Evolutionary conservation across 768 basidiomycete species (phyloP).

Genomic region (Russula sp.): DNA sequence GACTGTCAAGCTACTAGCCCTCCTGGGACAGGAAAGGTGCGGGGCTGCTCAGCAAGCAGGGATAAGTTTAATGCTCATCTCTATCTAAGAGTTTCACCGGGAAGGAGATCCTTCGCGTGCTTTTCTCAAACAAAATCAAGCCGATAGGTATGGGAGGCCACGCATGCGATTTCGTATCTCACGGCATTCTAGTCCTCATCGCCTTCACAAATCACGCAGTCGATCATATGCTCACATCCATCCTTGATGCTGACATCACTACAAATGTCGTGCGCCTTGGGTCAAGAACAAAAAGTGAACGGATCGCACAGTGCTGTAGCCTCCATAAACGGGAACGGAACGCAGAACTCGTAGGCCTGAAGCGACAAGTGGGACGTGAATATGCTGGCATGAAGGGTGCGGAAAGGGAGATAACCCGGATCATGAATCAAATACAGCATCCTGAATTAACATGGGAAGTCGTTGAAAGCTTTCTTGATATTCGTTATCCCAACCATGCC

Average conservation of each 20-base stretch:
- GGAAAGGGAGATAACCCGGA: slow-evolving; percentile 40
- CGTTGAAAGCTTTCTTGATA: slow-evolving; percentile 38
- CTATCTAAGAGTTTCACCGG: slow-evolving; percentile 53
- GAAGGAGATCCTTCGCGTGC: slow-evolving; percentile 60
- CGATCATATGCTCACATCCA: slow-evolving; percentile 59
- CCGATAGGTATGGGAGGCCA: slow-evolving; percentile 38
- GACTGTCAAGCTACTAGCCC: slow-evolving; percentile 39
- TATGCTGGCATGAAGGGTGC: slow-evolving; percentile 38
- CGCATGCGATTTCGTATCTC: neutral
- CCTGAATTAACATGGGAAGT: slow-evolving; percentile 23
- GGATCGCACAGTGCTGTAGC: slow-evolving; percentile 47
- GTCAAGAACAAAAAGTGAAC: slow-evolving; percentile 50
- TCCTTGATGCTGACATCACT: slow-evolving; percentile 61
- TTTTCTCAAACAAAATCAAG: slow-evolving; percentile 45
- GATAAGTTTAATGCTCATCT: neutral
- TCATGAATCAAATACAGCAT: slow-evolving; percentile 36
- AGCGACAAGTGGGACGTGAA: slow-evolving; percentile 31
- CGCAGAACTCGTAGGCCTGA: slow-evolving; percentile 38
- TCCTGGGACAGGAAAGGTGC: slow-evolving; percentile 71
- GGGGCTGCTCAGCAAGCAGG: neutral
- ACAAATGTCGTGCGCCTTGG: slow-evolving; percentile 61
- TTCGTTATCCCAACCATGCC: slow-evolving; percentile 44
- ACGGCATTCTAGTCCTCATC: slow-evolving; percentile 34
- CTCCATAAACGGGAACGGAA: slow-evolving; percentile 53
- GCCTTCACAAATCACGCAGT: slow-evolving; percentile 76